phyloP scores from a whole-genome alignment of 495 filamentous ascomycete species.

The Aspergillus coremiiformis region DNA sequence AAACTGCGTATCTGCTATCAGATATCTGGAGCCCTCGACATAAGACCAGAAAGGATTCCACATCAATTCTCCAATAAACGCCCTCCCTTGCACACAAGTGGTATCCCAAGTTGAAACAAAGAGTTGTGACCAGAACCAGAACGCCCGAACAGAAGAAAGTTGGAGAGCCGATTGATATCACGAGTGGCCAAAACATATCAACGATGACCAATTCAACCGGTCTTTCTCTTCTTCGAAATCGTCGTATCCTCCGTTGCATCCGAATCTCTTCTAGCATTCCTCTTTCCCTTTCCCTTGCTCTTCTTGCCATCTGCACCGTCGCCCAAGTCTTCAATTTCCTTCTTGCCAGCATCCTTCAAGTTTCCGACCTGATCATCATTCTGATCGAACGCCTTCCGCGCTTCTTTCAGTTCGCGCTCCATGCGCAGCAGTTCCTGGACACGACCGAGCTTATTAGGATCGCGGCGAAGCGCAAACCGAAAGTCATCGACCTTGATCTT shows the following conservation, averaged over 20 bases:
- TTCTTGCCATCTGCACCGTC: constrained; percentile 27
- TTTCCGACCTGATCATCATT: constrained; percentile 42
- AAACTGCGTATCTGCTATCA: neutral
- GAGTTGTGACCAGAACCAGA: neutral
- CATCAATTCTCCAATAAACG: neutral
- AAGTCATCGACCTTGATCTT: constrained; percentile 99
- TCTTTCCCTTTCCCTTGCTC: constrained; percentile 38
- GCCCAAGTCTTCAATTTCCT: constrained; percentile 23
- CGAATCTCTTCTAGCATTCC: constrained; percentile 30
- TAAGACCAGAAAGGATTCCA: neutral
- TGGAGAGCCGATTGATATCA: neutral
- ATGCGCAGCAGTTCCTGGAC: constrained; percentile 79
- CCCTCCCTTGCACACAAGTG: constrained; percentile 2
- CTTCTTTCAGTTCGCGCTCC: constrained; percentile 69
- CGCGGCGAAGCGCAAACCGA: constrained; percentile 80
- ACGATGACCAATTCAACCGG: constrained; percentile 11
- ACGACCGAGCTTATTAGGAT: constrained; percentile 78
- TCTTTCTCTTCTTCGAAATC: constrained; percentile 36
- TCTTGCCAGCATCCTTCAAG: constrained; percentile 36
- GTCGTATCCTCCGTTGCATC: constrained; percentile 40
- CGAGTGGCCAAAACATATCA: neutral
- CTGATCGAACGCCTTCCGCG: constrained; percentile 61
- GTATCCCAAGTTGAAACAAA: neutral
- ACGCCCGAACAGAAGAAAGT: neutral
- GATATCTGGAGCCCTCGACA: neutral